These are phyloP conservation scores for Monilinia laxa DNA, from an alignment of 2,329 filamentous ascomycete genomes.

Conservation along the genomic window DNA sequence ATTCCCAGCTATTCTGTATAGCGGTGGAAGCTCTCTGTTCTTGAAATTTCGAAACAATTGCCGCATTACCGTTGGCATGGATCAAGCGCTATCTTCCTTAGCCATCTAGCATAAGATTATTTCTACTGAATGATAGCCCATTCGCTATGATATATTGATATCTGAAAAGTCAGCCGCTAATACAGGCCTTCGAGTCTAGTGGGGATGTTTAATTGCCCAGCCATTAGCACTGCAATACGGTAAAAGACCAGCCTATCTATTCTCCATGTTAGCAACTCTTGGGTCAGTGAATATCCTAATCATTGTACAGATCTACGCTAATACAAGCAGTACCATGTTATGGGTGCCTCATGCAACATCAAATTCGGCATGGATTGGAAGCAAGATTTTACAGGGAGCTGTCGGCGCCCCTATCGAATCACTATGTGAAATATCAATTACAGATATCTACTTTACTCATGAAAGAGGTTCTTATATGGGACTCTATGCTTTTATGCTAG, in stretches of 20 bases:
- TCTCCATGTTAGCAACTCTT: slow-evolving; percentile 39
- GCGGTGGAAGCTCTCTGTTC: too few relatives aligned
- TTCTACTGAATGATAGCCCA: background rate
- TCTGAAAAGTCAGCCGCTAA: background rate
- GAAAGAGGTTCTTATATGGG: slow-evolving; percentile 46
- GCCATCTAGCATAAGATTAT: background rate
- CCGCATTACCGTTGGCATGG: background rate
- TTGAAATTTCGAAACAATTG: background rate
- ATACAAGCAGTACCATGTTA: slow-evolving; percentile 40
- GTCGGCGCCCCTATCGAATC: slow-evolving; percentile 37
- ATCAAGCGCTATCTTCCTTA: background rate
- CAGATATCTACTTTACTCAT: slow-evolving; percentile 47
- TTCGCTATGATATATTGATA: background rate
- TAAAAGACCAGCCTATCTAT: slow-evolving; percentile 33
- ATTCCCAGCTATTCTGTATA: background rate
- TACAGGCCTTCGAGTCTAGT: slow-evolving; percentile 44
- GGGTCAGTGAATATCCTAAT: slow-evolving; percentile 18
- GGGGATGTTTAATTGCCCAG: slow-evolving; percentile 53
- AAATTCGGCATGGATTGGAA: slow-evolving; percentile 42
- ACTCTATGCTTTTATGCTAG: slow-evolving; percentile 47
- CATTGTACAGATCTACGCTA: background rate
- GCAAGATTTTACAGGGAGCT: slow-evolving; percentile 36
- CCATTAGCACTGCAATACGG: slow-evolving; percentile 53
- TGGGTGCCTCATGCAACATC: slow-evolving; percentile 40
- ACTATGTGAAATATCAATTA: slow-evolving; percentile 40